Base-by-base conservation (phyloP, 768 basidiomycete genomes). In the Royoungia palumana region DNA sequence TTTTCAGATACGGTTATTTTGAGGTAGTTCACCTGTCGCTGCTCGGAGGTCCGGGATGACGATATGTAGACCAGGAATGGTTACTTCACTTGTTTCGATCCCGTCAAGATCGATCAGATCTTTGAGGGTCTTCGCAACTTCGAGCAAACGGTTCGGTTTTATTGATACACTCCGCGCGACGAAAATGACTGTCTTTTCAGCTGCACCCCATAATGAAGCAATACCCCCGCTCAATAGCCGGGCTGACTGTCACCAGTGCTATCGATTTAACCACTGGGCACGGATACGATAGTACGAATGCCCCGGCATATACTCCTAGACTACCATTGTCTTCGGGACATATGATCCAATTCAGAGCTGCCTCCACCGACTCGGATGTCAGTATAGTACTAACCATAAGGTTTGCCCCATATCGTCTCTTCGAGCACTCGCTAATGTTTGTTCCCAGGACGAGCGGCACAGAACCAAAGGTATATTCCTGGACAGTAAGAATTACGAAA, bases 321-420 rank as follows among this genome's bases (percentile, higher is more conserved):
- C 69, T 89, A 17, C 86, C 85, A 17, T 65, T 89, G 28, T 89
- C 89, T 17, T 83, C 82, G 0, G 84, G 89, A 6, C 84, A 94
- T 55, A 93, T 94, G 92, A 81, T 94, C 35, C 85, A 87, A 55
- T 86, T 94, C 63, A 71, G 81, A 44, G 86, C 81, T 3, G 52
- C 53, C 38, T 63, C 56, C 1, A 69, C 72, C 39, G 70, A 8
- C 8, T 25, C 24, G 24, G 24, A 70, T 5, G 74, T 72, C 20
- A 78, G 68, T 52, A 74, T 92, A 36, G 78, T 80, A 1, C 69
- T 93, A 43, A 94, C 92, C 1, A 76, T 80, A 30, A 74, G 89
- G 87, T 87, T 63, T 8, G 71, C 62, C 13, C 39, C 25, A 27
- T 21, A 19, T 41, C 6, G 30, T 47, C n/a, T 25, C 43, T 43